These are phyloP conservation scores for Pseudogymnoascus sp. DNA, from an alignment of 2,329 filamentous ascomycete species.

Conservation along the genomic window DNA sequence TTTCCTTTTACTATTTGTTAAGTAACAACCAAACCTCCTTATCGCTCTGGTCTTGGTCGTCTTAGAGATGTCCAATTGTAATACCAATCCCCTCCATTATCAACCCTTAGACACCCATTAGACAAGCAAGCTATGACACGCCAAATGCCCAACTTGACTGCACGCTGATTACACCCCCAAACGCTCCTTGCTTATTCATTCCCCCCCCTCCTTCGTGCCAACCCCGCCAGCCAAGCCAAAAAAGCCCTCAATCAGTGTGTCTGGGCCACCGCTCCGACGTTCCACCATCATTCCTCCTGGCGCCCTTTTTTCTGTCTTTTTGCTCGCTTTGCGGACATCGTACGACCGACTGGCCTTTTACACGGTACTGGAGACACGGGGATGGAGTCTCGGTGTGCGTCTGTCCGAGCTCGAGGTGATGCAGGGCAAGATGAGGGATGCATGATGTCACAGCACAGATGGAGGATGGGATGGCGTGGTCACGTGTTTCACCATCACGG, in stretches of 20 bases:
- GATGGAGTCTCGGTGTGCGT: not conserved
- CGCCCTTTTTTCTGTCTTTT: too few relatives aligned
- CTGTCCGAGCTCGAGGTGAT: not conserved
- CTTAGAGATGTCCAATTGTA: not conserved
- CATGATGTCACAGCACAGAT: not conserved
- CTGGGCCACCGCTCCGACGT: not conserved
- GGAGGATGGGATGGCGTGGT: not conserved
- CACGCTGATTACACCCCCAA: not conserved
- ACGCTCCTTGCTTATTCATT: not conserved
- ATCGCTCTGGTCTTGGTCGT: not conserved
- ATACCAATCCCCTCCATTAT: not conserved
- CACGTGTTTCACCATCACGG: not conserved
- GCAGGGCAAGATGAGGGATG: not conserved
- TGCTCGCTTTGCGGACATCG: too few relatives aligned
- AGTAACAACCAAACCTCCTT: too few relatives aligned
- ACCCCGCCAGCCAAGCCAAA: not conserved
- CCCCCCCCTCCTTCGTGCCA: not conserved
- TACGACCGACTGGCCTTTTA: not conserved
- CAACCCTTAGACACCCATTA: not conserved
- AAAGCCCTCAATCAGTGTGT: not conserved
- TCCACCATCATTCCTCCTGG: not conserved
- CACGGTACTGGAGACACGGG: too few relatives aligned
- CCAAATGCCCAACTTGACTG: not conserved
- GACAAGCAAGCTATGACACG: not conserved
- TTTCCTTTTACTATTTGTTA: too few relatives aligned